phyloP scores from a whole-genome alignment of 2,329 filamentous ascomycete genomes.

The Cucurbitaria berberidis region DNA sequence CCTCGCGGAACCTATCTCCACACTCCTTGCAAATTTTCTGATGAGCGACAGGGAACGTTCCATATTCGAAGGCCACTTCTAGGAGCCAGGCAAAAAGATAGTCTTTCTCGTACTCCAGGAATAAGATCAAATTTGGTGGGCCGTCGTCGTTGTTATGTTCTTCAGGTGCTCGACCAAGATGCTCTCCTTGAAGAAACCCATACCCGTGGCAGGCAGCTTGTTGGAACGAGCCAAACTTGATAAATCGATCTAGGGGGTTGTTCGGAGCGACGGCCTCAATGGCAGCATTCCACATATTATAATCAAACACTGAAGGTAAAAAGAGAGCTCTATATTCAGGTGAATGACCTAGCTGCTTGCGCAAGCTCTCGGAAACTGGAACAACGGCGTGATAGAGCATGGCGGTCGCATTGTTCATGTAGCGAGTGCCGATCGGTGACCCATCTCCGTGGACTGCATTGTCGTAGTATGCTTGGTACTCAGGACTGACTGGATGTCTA shows the following conservation, averaged over 20 bases:
- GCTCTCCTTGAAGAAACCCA: neutral
- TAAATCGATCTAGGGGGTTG: neutral
- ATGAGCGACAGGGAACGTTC: neutral
- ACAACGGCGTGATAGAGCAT: neutral
- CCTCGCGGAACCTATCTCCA: neutral
- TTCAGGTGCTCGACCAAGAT: neutral
- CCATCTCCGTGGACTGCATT: neutral
- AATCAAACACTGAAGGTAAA: neutral
- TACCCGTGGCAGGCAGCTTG: neutral
- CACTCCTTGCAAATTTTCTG: conserved; percentile 1
- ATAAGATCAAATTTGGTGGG: neutral
- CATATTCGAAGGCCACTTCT: neutral
- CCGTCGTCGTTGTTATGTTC: neutral
- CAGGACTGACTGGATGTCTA: neutral
- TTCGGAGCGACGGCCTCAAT: neutral
- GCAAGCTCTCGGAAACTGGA: neutral
- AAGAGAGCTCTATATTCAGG: neutral
- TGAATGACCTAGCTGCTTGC: neutral
- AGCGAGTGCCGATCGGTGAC: neutral
- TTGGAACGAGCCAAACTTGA: neutral
- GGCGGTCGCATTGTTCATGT: neutral
- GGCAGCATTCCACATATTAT: neutral
- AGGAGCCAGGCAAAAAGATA: conserved; percentile 1
- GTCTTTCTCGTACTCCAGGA: conserved; percentile 1
- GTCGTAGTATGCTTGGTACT: neutral